A percentile compares a stretch with the other conserved stretches of the same genome.
Evolutionary conservation across 306 rosid genomes (phyloP).

Genomic region (Gillenia trifoliata): DNA sequence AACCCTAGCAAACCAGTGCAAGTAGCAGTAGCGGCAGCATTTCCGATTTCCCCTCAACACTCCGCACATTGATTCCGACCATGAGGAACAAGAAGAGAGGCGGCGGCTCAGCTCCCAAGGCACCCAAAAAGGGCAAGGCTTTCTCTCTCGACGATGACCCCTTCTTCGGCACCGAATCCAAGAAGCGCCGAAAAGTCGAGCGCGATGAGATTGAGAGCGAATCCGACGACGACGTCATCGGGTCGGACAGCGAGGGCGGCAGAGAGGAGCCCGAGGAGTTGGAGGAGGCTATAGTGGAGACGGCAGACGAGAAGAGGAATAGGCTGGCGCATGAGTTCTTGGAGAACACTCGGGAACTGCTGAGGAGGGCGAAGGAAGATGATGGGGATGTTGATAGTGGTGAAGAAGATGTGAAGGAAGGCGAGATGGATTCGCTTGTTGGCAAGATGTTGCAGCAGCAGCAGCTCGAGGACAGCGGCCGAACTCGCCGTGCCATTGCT

Average conservation of each 20-base stretch:
- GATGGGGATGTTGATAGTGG: conserved; percentile 30
- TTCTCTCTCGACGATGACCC: conserved; percentile 39
- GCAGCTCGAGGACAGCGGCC: conserved; percentile 82
- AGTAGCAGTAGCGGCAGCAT: neutral
- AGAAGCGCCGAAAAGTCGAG: conserved; percentile 47
- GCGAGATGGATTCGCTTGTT: conserved; percentile 61
- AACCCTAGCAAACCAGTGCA: neutral
- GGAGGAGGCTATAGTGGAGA: conserved; percentile 39
- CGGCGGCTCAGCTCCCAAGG: conserved; percentile 7
- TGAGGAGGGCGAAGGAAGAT: conserved; percentile 46
- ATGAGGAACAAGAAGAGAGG: conserved; percentile 35
- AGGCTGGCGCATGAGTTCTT: conserved; percentile 49
- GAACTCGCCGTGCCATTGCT: conserved; percentile 64
- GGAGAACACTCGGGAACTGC: conserved; percentile 34
- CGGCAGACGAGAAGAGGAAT: conserved; percentile 65
- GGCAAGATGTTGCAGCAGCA: conserved; percentile 64
- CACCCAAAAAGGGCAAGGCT: conserved; percentile 25
- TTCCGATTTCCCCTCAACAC: neutral
- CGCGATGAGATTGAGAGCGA: conserved; percentile 54
- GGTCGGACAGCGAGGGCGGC: conserved; percentile 15
- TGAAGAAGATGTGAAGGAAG: conserved; percentile 32
- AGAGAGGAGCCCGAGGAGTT: conserved; percentile 20
- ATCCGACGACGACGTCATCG: conserved; percentile 42
- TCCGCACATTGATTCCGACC: neutral
- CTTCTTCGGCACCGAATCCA: conserved; percentile 49